These are phyloP conservation scores for Marasmius tenuissimus DNA, from an alignment of 1,284 basidiomycete genomes.

Conservation along the genomic window DNA sequence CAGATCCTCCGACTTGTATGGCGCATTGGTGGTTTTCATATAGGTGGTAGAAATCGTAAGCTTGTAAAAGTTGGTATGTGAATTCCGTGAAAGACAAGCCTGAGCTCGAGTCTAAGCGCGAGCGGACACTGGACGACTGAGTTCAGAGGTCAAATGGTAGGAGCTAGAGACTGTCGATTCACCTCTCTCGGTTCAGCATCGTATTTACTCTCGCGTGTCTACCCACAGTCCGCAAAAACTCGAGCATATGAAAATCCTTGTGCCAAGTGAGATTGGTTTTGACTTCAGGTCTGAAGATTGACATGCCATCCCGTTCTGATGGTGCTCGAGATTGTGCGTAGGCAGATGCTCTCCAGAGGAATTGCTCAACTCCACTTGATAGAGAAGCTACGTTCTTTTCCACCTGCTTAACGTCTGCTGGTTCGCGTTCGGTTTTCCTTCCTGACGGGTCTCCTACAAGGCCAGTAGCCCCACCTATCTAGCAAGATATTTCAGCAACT, in stretches of 20 bases:
- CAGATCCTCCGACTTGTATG: constrained; percentile 93
- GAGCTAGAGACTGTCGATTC: constrained; percentile 20
- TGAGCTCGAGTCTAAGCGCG: constrained; percentile 74
- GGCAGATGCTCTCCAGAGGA: constrained; percentile 67
- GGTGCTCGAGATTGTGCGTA: constrained; percentile 52
- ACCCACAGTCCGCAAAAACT: constrained; percentile 86
- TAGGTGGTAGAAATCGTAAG: constrained; percentile 89
- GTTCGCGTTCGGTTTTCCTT: constrained; percentile 78
- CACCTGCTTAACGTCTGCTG: constrained; percentile 61
- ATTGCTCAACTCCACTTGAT: constrained; percentile 62
- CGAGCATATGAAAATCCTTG: constrained; percentile 69
- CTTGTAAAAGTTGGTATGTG: constrained; percentile 95
- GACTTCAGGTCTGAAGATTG: constrained; percentile 42
- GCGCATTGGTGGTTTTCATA: constrained; percentile 71
- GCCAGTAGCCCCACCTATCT: constrained; percentile 97
- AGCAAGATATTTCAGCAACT: constrained; percentile 8
- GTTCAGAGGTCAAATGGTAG: constrained; percentile 1
- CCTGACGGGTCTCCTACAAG: constrained; percentile 98
- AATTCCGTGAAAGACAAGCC: constrained; percentile 98
- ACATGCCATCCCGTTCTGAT: constrained; percentile 13
- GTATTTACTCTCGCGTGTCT: constrained; percentile 81
- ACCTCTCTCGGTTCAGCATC: constrained; percentile 94
- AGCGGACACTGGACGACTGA: constrained; percentile 68
- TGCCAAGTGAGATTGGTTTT: constrained; percentile 91
- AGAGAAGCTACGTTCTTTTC: constrained; percentile 72